Evolutionary conservation across 176 grass and related monocot species (phyloP), one percentile per base, ranked within the genome.

Genomic region (Oryza meridionalis): DNA sequence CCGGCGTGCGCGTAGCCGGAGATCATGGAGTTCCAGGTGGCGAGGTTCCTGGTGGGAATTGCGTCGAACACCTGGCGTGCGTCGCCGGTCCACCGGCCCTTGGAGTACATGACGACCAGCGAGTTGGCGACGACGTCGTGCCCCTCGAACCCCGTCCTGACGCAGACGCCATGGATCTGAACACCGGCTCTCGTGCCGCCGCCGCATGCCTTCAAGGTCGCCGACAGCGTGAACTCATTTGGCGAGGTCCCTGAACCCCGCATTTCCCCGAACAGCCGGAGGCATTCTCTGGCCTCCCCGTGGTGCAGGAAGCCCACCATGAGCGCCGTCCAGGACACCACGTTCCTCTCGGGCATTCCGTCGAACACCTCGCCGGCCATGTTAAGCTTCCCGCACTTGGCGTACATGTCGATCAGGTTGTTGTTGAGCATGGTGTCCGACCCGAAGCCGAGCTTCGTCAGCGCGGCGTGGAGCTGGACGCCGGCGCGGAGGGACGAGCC

Each of bases 311-410:
- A 86, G 12, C 86, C 78, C 68, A 91, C 90, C 90, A 91, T 88
- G 68, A 91, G 86, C 0, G 86, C 86, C 32, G 90, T 88, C 90
- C 90, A 91, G 1, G 90, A 88, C 3, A 91, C 82, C 47, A 91
- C 90, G 50, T 88, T 91, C 76, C 86, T 71, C 0, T 46, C 58
- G 14, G 24, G 27, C 88, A 90, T 90, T 77, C 72, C 72, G 33
- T 77, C 88, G 81, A 91, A 87, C 81, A 88, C 82, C n/a, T 78
- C 66, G 61, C 45, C 3, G 17, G 85, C 67, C 72, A 5, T 7
- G 29, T 31, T 26, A 21, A 88, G 51, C 8, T 11, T 45, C 16
- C 86, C 77, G 64, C 90, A 91, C 76, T 92, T 92, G 32, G 43
- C 75, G 84, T 92, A 86, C 90, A 92, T 89, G 61, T 86, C 80